These are phyloP conservation scores for Pestalotiopsis fici DNA, from an alignment of 2,329 filamentous ascomycete genomes.

Conservation along the genomic window DNA sequence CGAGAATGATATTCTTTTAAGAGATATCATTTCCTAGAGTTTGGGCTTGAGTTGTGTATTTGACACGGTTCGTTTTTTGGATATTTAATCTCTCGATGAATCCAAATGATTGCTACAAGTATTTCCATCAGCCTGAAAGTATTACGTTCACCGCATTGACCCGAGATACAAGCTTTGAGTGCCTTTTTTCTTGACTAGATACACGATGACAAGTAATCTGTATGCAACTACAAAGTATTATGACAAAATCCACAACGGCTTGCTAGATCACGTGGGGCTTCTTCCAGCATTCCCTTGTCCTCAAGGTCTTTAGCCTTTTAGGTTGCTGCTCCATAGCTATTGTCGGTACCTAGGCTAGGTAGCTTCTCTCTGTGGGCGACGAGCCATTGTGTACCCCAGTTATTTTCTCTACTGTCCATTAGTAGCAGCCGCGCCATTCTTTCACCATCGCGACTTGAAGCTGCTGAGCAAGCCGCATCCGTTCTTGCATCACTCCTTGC, in stretches of 20 bases:
- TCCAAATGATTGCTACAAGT: no score
- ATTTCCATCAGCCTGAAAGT: no score
- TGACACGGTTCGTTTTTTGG: no score
- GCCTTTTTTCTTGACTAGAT: no score
- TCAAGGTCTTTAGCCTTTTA: neutral
- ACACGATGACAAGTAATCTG: no score
- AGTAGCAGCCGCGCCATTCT: neutral
- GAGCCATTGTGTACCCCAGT: neutral
- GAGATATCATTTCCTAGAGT: neutral
- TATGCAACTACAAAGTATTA: neutral
- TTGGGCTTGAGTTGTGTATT: no score
- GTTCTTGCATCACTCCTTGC: neutral
- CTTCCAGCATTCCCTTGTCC: neutral
- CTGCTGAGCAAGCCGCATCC: neutral
- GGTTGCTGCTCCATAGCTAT: neutral
- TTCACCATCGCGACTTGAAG: neutral
- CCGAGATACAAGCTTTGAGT: no score
- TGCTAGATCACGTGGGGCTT: neutral
- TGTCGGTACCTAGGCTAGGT: neutral
- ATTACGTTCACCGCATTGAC: no score
- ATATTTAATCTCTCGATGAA: no score
- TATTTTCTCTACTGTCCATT: neutral
- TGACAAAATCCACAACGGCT: neutral
- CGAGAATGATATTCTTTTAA: neutral
- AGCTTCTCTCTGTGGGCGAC: neutral